Evolutionary conservation across 140 eudicot genomes (phyloP).

Genomic region (Stevia rebaudiana): DNA sequence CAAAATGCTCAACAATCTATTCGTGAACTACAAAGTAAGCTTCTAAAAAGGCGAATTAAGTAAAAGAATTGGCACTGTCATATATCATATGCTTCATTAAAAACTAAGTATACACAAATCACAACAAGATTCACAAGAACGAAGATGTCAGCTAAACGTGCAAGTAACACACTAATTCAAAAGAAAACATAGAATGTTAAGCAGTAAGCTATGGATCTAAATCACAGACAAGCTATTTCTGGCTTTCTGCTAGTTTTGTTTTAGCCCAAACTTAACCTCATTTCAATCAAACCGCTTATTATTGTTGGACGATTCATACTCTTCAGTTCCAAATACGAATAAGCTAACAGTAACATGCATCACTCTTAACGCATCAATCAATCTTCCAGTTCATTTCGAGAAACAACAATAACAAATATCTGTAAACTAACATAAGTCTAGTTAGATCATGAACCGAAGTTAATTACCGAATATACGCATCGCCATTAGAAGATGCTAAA

Average conservation of each 20-base stretch:
- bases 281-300: neutral
- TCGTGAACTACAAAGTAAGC: neutral
- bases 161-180: neutral
- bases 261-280: neutral
- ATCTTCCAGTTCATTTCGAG: conserved; percentile 7
- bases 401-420: neutral
- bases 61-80: neutral
- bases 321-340: conserved; percentile 2
- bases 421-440: neutral
- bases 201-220: conserved; percentile 22
- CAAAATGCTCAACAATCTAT: conserved; percentile 9
- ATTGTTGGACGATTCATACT: neutral
- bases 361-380: conserved; percentile 2
- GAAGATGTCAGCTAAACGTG: neutral
- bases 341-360: neutral
- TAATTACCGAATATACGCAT: conserved; percentile 86
- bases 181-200: conserved; percentile 2
- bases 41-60: conserved; percentile 8
- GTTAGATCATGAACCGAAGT: neutral
- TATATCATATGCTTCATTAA: neutral
- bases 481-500: conserved; percentile 41
- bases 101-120: neutral
- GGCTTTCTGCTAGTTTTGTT: conserved; percentile 10
- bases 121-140: neutral
- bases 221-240: conserved; percentile 1